Evolutionary conservation across 148 eudicot species (phyloP), one percentile per base, ranked within the genome.

Genomic region (Cornus controversa): DNA sequence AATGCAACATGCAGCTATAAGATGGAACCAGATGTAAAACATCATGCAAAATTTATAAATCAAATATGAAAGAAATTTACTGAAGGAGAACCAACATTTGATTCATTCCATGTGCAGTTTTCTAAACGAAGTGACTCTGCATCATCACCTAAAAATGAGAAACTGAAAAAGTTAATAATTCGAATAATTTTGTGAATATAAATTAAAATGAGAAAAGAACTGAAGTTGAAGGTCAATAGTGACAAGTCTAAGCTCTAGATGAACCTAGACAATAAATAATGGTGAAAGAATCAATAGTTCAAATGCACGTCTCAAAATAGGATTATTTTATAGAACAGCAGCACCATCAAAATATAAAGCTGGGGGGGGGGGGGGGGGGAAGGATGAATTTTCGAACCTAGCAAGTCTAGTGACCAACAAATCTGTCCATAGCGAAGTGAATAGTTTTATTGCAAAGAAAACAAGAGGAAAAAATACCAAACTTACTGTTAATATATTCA

Each of bases 71-170:
- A 34, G 70, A 63, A 2, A 34, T 20, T 18, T n/a, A 27, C 62
- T 29, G 70, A 66, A 27, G 26, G 45, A 23, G 42, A 73, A 82
- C 85, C 75, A 85, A 89, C 92, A 42, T 67, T 85, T 74, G 79
- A 63, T 72, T 87, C 84, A 25, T 53, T 57, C 90, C 92, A 89
- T 58, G 85, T 83, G 62, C n/a, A n/a, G n/a, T 65, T 79, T 79
- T 88, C 85, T 72, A 85, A 66, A 63, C 73, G 64, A 57, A 71
- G 47, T 66, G 89, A 86, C 66, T 82, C 91, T 60, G 27, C 72
- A 75, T 84, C 81, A 72, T 80, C 71, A 69, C 86, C 89, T 86
- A 70, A 18, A 25, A 53, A 62, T 66, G 73, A 54, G 64, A 77
- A 67, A 57, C 22, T 36, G 53, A 60, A 24, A 24, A 31, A 34